These are phyloP conservation scores for Fusarium penzigii DNA, from an alignment of 2,329 filamentous ascomycete genomes.

Conservation along the genomic window DNA sequence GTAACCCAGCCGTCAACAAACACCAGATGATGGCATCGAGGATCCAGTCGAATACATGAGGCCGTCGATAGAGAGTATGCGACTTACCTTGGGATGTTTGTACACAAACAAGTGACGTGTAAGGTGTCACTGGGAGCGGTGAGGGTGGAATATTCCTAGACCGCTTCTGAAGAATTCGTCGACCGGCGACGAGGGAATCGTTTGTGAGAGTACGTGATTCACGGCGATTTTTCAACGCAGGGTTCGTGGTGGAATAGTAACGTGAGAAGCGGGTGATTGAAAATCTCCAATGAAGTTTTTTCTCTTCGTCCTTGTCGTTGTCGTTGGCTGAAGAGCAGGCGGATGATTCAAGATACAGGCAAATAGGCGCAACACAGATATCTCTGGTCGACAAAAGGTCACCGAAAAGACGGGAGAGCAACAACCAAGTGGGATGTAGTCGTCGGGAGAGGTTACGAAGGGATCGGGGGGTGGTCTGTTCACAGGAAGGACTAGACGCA, in stretches of 20 bases:
- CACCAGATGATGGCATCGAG: conserved; percentile 9
- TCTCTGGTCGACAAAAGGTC: conserved; percentile 13
- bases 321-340: conserved; percentile 4
- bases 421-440: conserved; percentile 21
- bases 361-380: conserved; percentile 5
- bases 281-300: neutral
- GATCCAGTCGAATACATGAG: conserved; percentile 10
- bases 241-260: neutral
- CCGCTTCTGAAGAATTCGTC: conserved; percentile 21
- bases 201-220: conserved; percentile 9
- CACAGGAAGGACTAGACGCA: conserved; percentile 30
- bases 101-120: conserved; percentile 24
- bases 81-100: conserved; percentile 24
- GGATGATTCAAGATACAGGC: neutral
- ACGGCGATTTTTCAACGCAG: conserved; percentile 7
- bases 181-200: conserved; percentile 28
- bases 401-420: conserved; percentile 10
- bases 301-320: conserved; percentile 7
- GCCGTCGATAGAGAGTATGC: conserved; percentile 12
- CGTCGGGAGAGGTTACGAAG: conserved; percentile 20
- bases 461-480: conserved; percentile 34
- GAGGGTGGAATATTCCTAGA: conserved; percentile 11
- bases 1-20: conserved; percentile 4
- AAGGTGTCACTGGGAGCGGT: conserved; percentile 17
- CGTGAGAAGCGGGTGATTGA: neutral